Conservation (phyloP, 1,139 yeast species). For the Arxiozyma slooffiae region DNA sequence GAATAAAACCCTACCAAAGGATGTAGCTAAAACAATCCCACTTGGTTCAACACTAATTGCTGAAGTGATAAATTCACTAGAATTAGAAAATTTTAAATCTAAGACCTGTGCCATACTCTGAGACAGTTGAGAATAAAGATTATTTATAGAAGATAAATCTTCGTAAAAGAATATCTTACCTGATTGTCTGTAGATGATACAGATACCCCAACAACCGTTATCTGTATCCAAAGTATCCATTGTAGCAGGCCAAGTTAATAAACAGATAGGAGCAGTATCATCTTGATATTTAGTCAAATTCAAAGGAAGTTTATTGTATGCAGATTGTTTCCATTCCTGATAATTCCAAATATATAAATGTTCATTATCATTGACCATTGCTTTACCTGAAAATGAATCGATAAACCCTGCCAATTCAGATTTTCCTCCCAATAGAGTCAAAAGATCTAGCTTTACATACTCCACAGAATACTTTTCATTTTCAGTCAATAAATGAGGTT, state of each 20-base stretch:
- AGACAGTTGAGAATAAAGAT: slow-evolving; percentile 29
- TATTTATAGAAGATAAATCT: slow-evolving; percentile 33
- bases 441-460: slow-evolving; percentile 15
- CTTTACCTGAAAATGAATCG: slow-evolving; percentile 46
- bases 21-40: slow-evolving; percentile 64
- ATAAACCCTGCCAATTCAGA: slow-evolving; percentile 35
- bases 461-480: slow-evolving; percentile 25
- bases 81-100: slow-evolving; percentile 33
- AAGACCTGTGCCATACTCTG: slow-evolving; percentile 25
- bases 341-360: slow-evolving; percentile 64
- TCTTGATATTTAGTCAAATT: slow-evolving; percentile 15
- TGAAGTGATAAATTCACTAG: slow-evolving; percentile 47
- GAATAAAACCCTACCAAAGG: slow-evolving; percentile 55
- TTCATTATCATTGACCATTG: slow-evolving; percentile 43
- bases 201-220: slow-evolving; percentile 37
- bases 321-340: slow-evolving; percentile 50
- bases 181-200: slow-evolving; percentile 29
- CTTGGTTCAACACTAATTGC: slow-evolving; percentile 64
- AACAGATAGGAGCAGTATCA: slow-evolving; percentile 44
- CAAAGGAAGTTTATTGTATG: slow-evolving; percentile 37
- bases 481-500: slow-evolving; percentile 21
- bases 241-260: slow-evolving; percentile 57
- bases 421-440: neutral
- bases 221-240: slow-evolving; percentile 40
- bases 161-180: slow-evolving; percentile 42